Evolutionary conservation across 768 basidiomycete species (phyloP), one percentile per base, ranked within the genome.

Genomic region (Suillus discolor): DNA sequence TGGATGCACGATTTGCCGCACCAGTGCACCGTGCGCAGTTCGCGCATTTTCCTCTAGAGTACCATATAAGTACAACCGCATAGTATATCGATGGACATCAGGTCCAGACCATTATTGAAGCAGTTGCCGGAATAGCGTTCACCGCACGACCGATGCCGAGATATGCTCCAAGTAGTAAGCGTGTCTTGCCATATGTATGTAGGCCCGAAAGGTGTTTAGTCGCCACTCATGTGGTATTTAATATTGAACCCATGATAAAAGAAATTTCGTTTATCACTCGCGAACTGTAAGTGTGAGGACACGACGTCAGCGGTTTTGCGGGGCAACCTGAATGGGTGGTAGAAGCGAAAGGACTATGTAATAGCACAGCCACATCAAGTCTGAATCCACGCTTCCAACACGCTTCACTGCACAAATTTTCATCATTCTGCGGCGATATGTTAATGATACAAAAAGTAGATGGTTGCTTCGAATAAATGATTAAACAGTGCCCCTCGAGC

Each of bases 401-500:
- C n/a, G n/a, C 31, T 31, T 31, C 31, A 11, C 6, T 42, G 16
- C n/a, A 12, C 12, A 47, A 47, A 47, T 25, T 25, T 23, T 25
- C 13, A 53, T 18, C 18, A 54, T 34, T 20, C 31, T 18, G 45
- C 12, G 12, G 31, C 20, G 5, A 55, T 1, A 34, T 34, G 31
- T 3, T 34, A n/a, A 15, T 34, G 13, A 38, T 36, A 42, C 18
- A 57, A 23, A 12, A 54, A 38, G 11, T 53, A 31, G 16, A 28
- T 67, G 65, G 65, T 1, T 71, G 68, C 66, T 71, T 73, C 67
- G 65, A 44, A 51, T 57, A 60, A 65, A 63, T 20, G 49, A 57
- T 15, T 16, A 6, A 28, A 64, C 73, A 68, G 68, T 67, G 65
- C 12, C 15, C 28, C 57, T 41, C 28, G 12, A 38, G 18, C 34